Evolutionary conservation across 345 rosid species (phyloP).

Genomic region (Hibiscus syriacus): DNA sequence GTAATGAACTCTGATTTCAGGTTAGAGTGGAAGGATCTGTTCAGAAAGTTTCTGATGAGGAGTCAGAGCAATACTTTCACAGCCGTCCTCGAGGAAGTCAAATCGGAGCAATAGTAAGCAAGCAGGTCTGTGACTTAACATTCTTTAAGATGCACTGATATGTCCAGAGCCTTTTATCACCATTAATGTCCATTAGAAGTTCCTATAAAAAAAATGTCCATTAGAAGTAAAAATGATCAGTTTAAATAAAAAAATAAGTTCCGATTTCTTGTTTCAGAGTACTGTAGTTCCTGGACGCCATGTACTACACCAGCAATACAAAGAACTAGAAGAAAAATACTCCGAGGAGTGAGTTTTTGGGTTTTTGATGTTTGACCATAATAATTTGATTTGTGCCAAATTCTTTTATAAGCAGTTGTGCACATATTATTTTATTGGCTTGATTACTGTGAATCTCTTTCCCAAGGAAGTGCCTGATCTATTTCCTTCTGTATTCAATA

Average conservation of each 20-base stretch:
- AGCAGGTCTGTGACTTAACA: too few relatives aligned
- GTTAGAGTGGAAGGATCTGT: conserved; percentile 91
- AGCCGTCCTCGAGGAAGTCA: too few relatives aligned
- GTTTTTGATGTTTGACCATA: neutral
- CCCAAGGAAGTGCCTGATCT: neutral
- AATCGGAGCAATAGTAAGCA: too few relatives aligned
- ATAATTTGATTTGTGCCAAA: neutral
- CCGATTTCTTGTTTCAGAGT: conserved; percentile 29
- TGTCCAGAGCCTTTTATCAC: neutral
- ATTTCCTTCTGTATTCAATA: neutral
- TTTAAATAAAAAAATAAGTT: neutral
- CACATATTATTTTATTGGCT: neutral
- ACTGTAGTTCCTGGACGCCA: conserved; percentile 66
- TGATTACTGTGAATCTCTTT: neutral
- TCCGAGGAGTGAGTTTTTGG: conserved; percentile 56
- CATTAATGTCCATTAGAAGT: too few relatives aligned
- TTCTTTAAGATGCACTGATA: conserved; percentile 7
- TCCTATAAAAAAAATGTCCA: too few relatives aligned
- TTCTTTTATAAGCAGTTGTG: neutral
- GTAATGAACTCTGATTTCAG: conserved; percentile 28
- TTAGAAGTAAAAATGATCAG: too few relatives aligned
- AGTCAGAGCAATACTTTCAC: conserved; percentile 77
- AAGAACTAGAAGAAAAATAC: conserved; percentile 54
- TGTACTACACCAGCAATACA: conserved; percentile 54
- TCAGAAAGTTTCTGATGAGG: conserved; percentile 63